Conservation (phyloP, 23 red algal species). For the Gracilaria vermiculophylla region DNA sequence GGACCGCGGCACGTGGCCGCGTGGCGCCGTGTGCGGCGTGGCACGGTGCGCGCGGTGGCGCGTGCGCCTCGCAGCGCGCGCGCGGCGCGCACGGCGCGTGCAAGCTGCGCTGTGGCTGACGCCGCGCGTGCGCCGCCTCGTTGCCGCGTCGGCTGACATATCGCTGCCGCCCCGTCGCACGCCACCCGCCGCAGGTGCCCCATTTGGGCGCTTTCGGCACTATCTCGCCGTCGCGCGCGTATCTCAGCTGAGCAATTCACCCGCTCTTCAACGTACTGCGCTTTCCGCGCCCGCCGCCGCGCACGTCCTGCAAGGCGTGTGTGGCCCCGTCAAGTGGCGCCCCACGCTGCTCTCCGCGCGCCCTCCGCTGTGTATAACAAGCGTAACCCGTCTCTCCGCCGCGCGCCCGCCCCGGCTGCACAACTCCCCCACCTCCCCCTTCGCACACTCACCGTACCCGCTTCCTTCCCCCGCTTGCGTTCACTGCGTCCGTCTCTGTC, state of each 20-base stretch:
- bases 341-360: no score
- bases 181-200: no score
- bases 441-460: no score
- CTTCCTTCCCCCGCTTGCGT: neutral
- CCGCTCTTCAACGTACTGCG: neutral
- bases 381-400: no score
- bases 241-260: no score
- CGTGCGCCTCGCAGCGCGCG: neutral
- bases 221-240: neutral
- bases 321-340: no score
- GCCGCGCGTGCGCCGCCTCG: neutral
- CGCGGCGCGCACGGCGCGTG: neutral
- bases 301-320: no score
- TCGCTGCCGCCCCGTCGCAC: no score
- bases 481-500: neutral
- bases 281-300: no score
- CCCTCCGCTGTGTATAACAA: no score
- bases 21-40: neutral
- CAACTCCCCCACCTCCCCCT: no score
- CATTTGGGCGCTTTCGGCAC: neutral
- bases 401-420: neutral
- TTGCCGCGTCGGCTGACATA: neutral
- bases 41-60: neutral
- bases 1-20: neutral
- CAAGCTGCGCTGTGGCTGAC: neutral